phyloP scores from a whole-genome alignment of 768 basidiomycete species.

The Russula foetens region DNA sequence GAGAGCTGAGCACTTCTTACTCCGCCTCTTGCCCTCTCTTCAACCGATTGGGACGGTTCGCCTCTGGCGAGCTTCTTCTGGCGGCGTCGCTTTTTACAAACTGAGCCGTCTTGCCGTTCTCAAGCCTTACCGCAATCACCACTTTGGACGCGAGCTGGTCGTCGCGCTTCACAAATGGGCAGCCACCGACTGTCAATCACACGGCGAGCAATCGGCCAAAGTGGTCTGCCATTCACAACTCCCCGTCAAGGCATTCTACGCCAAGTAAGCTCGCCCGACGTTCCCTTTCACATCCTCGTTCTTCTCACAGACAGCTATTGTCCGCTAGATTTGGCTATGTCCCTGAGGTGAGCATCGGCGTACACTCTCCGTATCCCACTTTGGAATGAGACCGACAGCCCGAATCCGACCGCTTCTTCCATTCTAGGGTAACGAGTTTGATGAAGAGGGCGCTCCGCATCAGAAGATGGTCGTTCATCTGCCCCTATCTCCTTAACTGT shows the following conservation, averaged over 20 bases:
- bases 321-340: conserved; percentile 57
- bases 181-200: conserved; percentile 29
- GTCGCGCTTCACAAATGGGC: conserved; percentile 54
- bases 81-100: conserved; percentile 49
- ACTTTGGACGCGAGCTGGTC: conserved; percentile 63
- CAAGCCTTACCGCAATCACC: conserved; percentile 51
- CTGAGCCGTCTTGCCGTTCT: conserved; percentile 65
- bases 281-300: conserved; percentile 10
- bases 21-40: conserved; percentile 54
- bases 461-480: conserved; percentile 68
- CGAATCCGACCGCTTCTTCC: background rate
- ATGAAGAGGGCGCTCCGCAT: conserved; percentile 81
- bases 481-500: conserved; percentile 32
- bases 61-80: conserved; percentile 21
- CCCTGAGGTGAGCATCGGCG: conserved; percentile 43
- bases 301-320: conserved; percentile 23
- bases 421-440: conserved; percentile 59
- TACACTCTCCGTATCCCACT: conserved; percentile 14
- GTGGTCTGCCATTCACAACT: conserved; percentile 67
- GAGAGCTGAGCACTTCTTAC: conserved; percentile 59
- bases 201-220: conserved; percentile 28
- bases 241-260: conserved; percentile 63
- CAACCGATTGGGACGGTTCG: conserved; percentile 69
- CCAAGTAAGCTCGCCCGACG: conserved; percentile 48
- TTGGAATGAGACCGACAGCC: background rate